Percentiles rank a stretch among this genome's conserved stretches.
Conservation (phyloP, 164 flowering plant species). For the grape (Vitis vinifera) region DNA sequence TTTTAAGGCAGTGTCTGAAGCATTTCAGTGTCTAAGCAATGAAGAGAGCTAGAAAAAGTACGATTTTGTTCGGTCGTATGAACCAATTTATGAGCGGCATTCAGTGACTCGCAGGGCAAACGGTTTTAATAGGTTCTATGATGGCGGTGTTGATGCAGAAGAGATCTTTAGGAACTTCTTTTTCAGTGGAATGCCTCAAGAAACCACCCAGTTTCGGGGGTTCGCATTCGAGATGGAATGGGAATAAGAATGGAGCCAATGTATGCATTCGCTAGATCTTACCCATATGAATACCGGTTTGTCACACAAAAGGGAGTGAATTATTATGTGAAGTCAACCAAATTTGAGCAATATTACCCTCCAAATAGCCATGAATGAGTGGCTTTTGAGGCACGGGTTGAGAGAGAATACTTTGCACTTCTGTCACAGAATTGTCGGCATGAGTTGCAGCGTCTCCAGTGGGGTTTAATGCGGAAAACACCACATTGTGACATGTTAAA, state of each 20-base stretch:
- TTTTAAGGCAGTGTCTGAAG: too few species aligned
- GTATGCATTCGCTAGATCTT: slow-evolving; percentile 47
- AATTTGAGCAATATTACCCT: slow-evolving; percentile 77
- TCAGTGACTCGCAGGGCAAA: slow-evolving; percentile 7
- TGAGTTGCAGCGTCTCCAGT: slow-evolving; percentile 71
- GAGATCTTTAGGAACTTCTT: slow-evolving; percentile 93
- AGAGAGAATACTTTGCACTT: slow-evolving; percentile 52
- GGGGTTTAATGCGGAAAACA: slow-evolving; percentile 66
- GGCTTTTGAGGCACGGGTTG: slow-evolving; percentile 49
- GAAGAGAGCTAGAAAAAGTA: too few species aligned
- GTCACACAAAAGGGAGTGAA: slow-evolving; percentile 63
- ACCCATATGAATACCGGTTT: slow-evolving; percentile 46
- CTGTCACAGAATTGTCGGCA: slow-evolving; percentile 65
- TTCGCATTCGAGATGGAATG: slow-evolving; percentile 65
- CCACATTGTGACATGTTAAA: slow-evolving; percentile 78
- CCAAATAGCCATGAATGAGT: slow-evolving; percentile 37
- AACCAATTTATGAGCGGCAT: too few species aligned
- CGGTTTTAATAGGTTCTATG: slow-evolving; percentile 71
- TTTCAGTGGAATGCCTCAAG: slow-evolving; percentile 64
- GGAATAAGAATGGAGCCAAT: slow-evolving; percentile 63
- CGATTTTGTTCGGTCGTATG: too few species aligned
- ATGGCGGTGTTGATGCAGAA: slow-evolving; percentile 72
- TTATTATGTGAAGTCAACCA: slow-evolving; percentile 60
- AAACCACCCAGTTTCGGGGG: slow-evolving; percentile 60
- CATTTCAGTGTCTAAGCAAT: too few species aligned